Percentiles rank a stretch among this genome's conserved stretches.
Conservation (phyloP, 257 asterid genomes). For the Nicotiana attenuata region DNA sequence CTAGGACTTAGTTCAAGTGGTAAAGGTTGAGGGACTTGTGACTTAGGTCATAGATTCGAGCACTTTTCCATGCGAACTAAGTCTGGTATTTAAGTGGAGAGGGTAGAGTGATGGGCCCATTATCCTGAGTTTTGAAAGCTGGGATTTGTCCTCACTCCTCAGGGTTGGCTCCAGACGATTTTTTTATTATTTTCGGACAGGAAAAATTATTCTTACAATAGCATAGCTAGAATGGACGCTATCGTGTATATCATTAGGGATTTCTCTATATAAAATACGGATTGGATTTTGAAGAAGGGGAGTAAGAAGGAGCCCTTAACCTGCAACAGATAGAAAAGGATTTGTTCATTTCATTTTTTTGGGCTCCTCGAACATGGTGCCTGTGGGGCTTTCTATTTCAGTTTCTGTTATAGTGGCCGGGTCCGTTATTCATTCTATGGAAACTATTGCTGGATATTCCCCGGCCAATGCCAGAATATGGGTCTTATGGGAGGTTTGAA, state of each 20-base stretch:
- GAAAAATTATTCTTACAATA: background rate
- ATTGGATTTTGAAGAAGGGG: background rate
- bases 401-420: background rate
- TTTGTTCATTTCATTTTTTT: background rate
- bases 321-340: background rate
- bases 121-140: no score
- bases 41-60: no score
- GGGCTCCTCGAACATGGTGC: background rate
- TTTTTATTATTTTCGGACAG: no score
- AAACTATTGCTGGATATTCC: background rate
- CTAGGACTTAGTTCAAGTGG: no score
- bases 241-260: no score
- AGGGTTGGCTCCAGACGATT: no score
- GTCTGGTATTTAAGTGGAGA: no score
- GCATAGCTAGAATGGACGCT: background rate
- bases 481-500: background rate
- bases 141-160: no score
- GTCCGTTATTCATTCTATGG: background rate
- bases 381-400: background rate
- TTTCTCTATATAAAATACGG: background rate
- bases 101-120: no score
- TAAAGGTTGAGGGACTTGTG: no score
- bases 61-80: no score
- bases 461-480: background rate
- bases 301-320: background rate